These are phyloP conservation scores for Xylaria acuta DNA, from an alignment of 495 filamentous ascomycete genomes.

Conservation along the genomic window DNA sequence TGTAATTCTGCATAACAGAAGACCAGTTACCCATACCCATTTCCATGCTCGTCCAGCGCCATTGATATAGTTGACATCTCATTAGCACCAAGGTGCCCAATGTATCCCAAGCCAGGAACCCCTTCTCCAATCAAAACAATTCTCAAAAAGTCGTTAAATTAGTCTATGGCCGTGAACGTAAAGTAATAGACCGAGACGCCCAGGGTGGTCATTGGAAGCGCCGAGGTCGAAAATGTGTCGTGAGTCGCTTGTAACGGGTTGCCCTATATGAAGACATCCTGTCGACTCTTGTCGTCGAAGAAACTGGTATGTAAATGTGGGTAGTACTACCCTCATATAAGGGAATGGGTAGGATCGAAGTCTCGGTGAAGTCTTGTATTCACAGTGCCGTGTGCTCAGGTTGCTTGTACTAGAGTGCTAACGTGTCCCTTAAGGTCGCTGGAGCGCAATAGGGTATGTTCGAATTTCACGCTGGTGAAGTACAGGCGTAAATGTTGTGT, in stretches of 20 bases:
- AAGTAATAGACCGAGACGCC: not conserved
- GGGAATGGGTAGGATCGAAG: not conserved
- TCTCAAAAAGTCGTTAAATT: constrained; percentile 31
- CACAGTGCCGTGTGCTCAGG: constrained; percentile 2
- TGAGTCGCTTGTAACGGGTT: not conserved
- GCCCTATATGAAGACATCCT: not conserved
- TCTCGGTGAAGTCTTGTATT: constrained; percentile 7
- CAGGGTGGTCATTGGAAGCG: not conserved
- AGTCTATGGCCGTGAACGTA: constrained; percentile 36
- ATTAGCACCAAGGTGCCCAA: constrained; percentile 23
- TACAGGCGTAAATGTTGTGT: constrained; percentile 22
- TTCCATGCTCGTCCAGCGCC: constrained; percentile 22
- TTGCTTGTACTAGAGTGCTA: not conserved
- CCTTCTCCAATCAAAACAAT: not conserved
- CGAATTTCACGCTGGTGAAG: constrained; percentile 32
- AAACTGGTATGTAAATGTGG: not conserved
- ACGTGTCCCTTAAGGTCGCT: constrained; percentile 33
- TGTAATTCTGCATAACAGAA: constrained; percentile 24
- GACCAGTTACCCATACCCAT: not conserved
- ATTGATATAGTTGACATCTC: constrained; percentile 22
- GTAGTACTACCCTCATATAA: not conserved
- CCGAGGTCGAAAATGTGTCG: not conserved
- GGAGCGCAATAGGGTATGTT: constrained; percentile 39
- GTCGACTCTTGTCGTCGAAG: constrained; percentile 2
- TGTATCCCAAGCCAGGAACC: constrained; percentile 27